phyloP scores from a whole-genome alignment of 2,329 filamentous ascomycete species.

The Drechslerella stenobrocha region DNA sequence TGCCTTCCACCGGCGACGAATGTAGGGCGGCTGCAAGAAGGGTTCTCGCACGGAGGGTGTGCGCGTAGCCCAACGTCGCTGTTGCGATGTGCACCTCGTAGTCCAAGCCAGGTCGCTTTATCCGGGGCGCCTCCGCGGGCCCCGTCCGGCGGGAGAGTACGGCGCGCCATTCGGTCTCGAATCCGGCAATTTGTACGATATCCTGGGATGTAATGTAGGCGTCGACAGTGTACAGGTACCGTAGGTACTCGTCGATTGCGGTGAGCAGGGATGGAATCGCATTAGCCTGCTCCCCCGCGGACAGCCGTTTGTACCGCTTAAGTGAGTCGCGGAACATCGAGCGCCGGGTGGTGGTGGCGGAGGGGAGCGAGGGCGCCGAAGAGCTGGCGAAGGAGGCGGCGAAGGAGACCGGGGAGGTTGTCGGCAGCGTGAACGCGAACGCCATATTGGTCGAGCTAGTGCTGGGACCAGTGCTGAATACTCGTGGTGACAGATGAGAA shows the following conservation, averaged over 20 bases:
- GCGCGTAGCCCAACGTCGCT: conserved; percentile 73
- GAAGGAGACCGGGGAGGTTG: conserved; percentile 84
- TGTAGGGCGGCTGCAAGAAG: conserved; percentile 68
- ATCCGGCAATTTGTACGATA: conserved; percentile 61
- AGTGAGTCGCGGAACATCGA: conserved; percentile 79
- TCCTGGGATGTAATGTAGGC: conserved; percentile 54
- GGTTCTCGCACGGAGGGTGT: conserved; percentile 72
- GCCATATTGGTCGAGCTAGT: conserved; percentile 66
- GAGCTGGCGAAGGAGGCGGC: conserved; percentile 74
- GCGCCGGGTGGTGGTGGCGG: conserved; percentile 78
- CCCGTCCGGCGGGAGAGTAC: conserved; percentile 70
- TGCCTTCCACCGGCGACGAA: conserved; percentile 64
- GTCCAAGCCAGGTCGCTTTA: conserved; percentile 73
- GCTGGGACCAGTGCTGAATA: too few relatives aligned
- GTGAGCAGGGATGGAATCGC: conserved; percentile 72
- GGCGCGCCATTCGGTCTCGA: conserved; percentile 78
- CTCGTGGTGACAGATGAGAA: too few relatives aligned
- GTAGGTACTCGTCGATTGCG: conserved; percentile 75
- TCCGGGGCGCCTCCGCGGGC: conserved; percentile 67
- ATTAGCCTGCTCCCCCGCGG: conserved; percentile 67
- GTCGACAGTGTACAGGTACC: conserved; percentile 78
- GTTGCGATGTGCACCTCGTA: conserved; percentile 81
- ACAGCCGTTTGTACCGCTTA: conserved; percentile 85
- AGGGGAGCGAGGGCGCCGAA: conserved; percentile 85
- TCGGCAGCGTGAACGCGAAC: conserved; percentile 83